phyloP scores from a whole-genome alignment of 208 protist genomes.

The Crithidia mellificae region DNA sequence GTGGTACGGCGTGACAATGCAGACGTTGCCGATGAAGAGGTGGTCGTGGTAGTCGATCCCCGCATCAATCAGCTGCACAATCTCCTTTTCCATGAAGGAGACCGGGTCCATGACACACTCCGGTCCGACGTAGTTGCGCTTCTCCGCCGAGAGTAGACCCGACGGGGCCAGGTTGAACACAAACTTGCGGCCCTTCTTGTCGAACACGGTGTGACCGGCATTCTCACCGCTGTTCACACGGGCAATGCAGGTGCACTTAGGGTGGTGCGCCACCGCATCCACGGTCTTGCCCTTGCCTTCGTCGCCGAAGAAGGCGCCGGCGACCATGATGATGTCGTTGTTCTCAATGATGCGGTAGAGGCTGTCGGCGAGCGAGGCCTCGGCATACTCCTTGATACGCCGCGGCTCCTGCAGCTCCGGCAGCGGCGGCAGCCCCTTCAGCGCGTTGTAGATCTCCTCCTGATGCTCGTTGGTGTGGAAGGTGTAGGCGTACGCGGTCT shows the following conservation, averaged over 20 bases:
- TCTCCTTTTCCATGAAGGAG: slow-evolving; percentile 90
- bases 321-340: slow-evolving; percentile 88
- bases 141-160: slow-evolving; percentile 69
- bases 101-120: slow-evolving; percentile 93
- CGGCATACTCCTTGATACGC: slow-evolving; percentile 58
- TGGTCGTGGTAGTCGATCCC: slow-evolving; percentile 75
- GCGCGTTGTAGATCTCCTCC: slow-evolving; percentile 53
- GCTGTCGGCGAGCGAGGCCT: slow-evolving; percentile 64
- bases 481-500: slow-evolving; percentile 30
- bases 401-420: slow-evolving; percentile 74
- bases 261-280: slow-evolving; percentile 84
- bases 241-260: slow-evolving; percentile 80
- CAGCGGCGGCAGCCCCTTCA: slow-evolving; percentile 53
- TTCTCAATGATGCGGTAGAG: slow-evolving; percentile 83
- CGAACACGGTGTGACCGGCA: slow-evolving; percentile 91
- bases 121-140: slow-evolving; percentile 84
- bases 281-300: slow-evolving; percentile 94
- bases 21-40: slow-evolving; percentile 90
- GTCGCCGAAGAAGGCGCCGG: slow-evolving; percentile 91
- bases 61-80: slow-evolving; percentile 80
- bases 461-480: slow-evolving; percentile 59
- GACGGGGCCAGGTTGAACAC: slow-evolving; percentile 93
- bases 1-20: slow-evolving; percentile 91
- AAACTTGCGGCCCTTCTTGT: slow-evolving; percentile 78
- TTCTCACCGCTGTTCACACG: slow-evolving; percentile 93